Base-by-base conservation (phyloP, 1,139 yeast genomes). In the Hansenula lynferdii region DNA sequence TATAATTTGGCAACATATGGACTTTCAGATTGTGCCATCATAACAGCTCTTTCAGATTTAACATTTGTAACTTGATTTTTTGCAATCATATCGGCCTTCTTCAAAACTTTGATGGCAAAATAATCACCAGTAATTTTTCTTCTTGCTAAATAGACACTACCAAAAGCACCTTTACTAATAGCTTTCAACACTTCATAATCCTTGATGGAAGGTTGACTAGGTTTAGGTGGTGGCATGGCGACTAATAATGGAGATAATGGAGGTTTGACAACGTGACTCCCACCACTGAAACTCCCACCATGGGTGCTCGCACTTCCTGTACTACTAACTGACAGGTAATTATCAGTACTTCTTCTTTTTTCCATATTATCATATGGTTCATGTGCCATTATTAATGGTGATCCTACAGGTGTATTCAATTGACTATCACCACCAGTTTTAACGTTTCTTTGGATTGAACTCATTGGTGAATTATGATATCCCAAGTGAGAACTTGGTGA, bases 151-250 rank as follows among this genome's bases (percentile, higher is more conserved):
- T 81, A 92, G 1, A 94, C 99, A 29, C 95, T 84, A 0, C 98
- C 98, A 68, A 90, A 94, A 0, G 99, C 98, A 24, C 99, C 99
- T 56, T 87, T 86, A 56, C 96, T 85, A 38, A 94, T 89, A 0
- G 98, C 96, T 56, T 89, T 89, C 41, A 94, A 68, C 26, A 92
- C 79, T 50, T 87, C 96, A 58, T 89, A 94, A 60, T 94, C 98
- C 44, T 75, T 77, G 22, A 90, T 89, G 2, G 87, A 81, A 0
- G 95, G 92, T 4, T 71, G 65, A 1, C 73, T 54, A 0, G 81
- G 70, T 50, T 72, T 77, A 34, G 58, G 57, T 1, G 60, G 45
- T n/a, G 45, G 58, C 2, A 61, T 74, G 1, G 94, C 81, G 2
- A 86, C 78, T 33, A 89, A 60, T 21, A 89, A 62, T 0, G 97